A percentile compares a stretch with the other conserved stretches of the same genome.
phyloP scores from a whole-genome alignment of 2,329 filamentous ascomycete genomes.

The Aspergillus pseudoterreus region DNA sequence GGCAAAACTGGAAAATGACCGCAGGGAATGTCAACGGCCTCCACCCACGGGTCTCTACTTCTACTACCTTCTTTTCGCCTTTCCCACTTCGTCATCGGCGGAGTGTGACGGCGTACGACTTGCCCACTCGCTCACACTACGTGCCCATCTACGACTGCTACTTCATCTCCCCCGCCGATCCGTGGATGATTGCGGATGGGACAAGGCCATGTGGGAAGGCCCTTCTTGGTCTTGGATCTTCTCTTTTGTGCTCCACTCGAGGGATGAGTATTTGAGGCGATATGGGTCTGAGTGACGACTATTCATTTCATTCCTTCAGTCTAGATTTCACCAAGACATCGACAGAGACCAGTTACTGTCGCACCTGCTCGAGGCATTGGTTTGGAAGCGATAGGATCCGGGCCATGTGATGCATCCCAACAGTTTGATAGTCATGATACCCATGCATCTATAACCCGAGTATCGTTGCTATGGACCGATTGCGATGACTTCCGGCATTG shows the following conservation, averaged over 20 bases:
- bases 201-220: background rate
- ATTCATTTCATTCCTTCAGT: too few relatives aligned
- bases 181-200: background rate
- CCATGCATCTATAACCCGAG: too few relatives aligned
- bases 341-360: too few relatives aligned
- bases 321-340: too few relatives aligned
- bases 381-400: too few relatives aligned
- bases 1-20: background rate
- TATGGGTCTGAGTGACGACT: too few relatives aligned
- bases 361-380: too few relatives aligned
- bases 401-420: too few relatives aligned
- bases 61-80: conserved; percentile 12
- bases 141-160: conserved; percentile 3
- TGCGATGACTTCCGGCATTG: background rate
- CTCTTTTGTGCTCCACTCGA: too few relatives aligned
- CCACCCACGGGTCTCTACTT: conserved; percentile 24
- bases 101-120: background rate
- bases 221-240: too few relatives aligned
- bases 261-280: too few relatives aligned
- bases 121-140: background rate
- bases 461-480: background rate
- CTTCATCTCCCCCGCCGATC: background rate
- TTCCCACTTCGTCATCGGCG: background rate
- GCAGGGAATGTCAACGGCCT: background rate
- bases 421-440: too few relatives aligned